phyloP scores from a whole-genome alignment of 2,329 filamentous ascomycete species.

The Pezicula carpinea region DNA sequence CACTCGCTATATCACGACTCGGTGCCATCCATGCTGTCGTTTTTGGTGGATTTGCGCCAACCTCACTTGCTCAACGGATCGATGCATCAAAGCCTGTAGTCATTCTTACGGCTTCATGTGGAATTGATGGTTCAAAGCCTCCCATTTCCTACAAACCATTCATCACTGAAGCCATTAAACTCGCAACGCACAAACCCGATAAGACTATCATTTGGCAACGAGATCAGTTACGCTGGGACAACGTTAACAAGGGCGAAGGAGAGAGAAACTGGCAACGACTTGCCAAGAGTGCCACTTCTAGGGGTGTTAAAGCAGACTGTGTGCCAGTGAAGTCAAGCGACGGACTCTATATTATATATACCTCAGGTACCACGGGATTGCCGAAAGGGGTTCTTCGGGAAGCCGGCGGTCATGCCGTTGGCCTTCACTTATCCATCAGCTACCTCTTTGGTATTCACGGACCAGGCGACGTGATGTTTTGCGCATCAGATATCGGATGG shows the following conservation, averaged over 20 bases:
- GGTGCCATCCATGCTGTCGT: constrained; percentile 90
- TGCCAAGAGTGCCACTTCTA: constrained; percentile 62
- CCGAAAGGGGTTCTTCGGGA: constrained; percentile 82
- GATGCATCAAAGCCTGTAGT: constrained; percentile 72
- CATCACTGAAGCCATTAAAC: constrained; percentile 66
- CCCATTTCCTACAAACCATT: constrained; percentile 73
- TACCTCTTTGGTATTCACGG: constrained; percentile 81
- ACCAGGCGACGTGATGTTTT: constrained; percentile 71
- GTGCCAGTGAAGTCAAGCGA: constrained; percentile 77
- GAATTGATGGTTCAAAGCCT: constrained; percentile 81
- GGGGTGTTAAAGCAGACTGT: constrained; percentile 65
- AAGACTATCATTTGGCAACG: constrained; percentile 82
- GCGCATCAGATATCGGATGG: constrained; percentile 85
- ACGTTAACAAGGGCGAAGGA: constrained; percentile 58
- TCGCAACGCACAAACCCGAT: constrained; percentile 65
- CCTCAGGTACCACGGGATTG: constrained; percentile 74
- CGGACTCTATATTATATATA: constrained; percentile 87
- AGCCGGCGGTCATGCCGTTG: constrained; percentile 82
- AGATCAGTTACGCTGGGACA: constrained; percentile 69
- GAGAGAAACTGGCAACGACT: constrained; percentile 78
- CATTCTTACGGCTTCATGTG: constrained; percentile 86
- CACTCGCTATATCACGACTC: constrained; percentile 74
- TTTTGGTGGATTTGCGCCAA: constrained; percentile 84
- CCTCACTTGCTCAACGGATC: constrained; percentile 81
- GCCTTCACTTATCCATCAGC: constrained; percentile 74